These are phyloP conservation scores for Climacium dendroides DNA, from an alignment of 225 moss, liverwort and hornwort species.

Conservation along the genomic window DNA sequence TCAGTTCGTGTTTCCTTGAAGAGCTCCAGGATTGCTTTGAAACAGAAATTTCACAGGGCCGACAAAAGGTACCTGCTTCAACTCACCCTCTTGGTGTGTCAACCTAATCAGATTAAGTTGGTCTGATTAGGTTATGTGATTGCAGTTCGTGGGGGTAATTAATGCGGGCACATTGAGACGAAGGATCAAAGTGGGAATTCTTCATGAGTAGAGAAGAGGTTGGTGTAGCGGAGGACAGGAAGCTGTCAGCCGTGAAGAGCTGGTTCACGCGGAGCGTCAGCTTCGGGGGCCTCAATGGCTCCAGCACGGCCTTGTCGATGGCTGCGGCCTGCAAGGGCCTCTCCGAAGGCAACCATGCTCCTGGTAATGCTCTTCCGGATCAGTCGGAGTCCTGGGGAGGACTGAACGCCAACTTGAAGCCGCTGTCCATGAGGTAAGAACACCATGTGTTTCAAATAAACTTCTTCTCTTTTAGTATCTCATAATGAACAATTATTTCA, in stretches of 20 bases:
- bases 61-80: not conserved
- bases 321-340: not conserved
- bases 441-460: not conserved
- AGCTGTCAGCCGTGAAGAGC: constrained; percentile 19
- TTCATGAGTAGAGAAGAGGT: constrained; percentile 10
- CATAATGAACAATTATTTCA: not conserved
- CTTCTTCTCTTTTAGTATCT: not conserved
- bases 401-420: not conserved
- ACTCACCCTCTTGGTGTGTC: not conserved
- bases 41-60: not conserved
- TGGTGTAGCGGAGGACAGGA: constrained; percentile 3
- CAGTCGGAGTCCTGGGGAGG: constrained; percentile 4
- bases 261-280: constrained; percentile 28
- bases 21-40: not conserved
- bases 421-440: constrained; percentile 23
- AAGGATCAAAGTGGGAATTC: not conserved
- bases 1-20: not conserved
- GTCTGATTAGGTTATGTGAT: not conserved
- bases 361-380: not conserved
- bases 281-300: constrained; percentile 14
- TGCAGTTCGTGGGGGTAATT: not conserved
- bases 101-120: not conserved
- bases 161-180: not conserved
- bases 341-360: not conserved
- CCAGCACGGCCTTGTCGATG: not conserved